A percentile compares a stretch with the other conserved stretches of the same genome.
Evolutionary conservation across 164 flowering plant genomes (phyloP).

Genomic region (Pachysandra terminalis): DNA sequence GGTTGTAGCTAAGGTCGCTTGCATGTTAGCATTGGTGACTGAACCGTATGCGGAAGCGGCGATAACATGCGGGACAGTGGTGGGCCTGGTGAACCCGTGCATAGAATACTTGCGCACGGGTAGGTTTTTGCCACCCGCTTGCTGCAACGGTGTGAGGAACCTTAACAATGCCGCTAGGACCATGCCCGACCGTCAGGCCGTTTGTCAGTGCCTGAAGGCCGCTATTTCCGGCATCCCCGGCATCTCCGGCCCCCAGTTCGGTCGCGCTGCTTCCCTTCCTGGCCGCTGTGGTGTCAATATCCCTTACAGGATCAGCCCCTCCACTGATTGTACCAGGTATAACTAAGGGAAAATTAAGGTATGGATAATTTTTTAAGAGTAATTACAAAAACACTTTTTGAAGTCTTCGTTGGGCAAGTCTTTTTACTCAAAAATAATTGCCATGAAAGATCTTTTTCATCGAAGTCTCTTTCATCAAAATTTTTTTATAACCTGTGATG

Average conservation of each 20-base stretch:
- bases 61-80: constrained; percentile 16
- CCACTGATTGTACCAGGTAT: constrained; percentile 26
- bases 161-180: constrained; percentile 13
- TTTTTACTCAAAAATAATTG: too few species aligned
- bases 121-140: neutral
- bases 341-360: too few species aligned
- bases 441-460: too few species aligned
- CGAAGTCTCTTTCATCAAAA: too few species aligned
- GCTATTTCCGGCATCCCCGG: neutral
- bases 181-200: constrained; percentile 18
- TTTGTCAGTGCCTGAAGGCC: constrained; percentile 21
- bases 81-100: constrained; percentile 11
- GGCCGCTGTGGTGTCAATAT: constrained; percentile 19
- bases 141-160: constrained; percentile 18
- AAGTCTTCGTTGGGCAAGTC: too few species aligned
- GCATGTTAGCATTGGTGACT: too few species aligned
- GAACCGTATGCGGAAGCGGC: constrained; percentile 14
- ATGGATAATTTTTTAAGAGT: too few species aligned
- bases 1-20: too few species aligned
- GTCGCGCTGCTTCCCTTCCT: constrained; percentile 17
- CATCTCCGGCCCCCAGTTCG: neutral
- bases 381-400: too few species aligned
- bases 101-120: constrained; percentile 7
- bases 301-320: constrained; percentile 25
- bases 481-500: too few species aligned